A percentile compares a stretch with the other conserved stretches of the same genome.
These are phyloP conservation scores for Cryptococcus deneoformans DNA, from an alignment of 1,284 basidiomycete genomes.

Conservation along the genomic window DNA sequence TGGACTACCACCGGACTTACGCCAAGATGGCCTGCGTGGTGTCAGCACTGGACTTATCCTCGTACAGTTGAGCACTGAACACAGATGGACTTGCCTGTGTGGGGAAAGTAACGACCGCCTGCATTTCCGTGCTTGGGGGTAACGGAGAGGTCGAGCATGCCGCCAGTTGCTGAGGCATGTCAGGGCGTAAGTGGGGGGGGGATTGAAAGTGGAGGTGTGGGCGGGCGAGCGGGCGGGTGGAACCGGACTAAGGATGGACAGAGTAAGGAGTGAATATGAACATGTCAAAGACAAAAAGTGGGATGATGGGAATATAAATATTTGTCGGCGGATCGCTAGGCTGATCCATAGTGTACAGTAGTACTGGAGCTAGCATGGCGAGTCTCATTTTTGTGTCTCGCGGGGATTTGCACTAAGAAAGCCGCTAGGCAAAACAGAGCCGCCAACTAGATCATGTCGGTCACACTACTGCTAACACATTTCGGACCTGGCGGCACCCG, in stretches of 20 bases:
- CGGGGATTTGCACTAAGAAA: too few species aligned
- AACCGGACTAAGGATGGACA: not conserved
- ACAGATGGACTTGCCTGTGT: conserved; percentile 22
- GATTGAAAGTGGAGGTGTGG: not conserved
- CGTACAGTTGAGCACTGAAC: not conserved
- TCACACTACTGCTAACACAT: too few species aligned
- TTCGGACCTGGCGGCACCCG: too few species aligned
- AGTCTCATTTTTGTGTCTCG: too few species aligned
- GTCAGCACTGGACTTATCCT: conserved; percentile 9
- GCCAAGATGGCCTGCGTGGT: conserved; percentile 36
- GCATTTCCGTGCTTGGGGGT: conserved; percentile 24
- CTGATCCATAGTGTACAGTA: too few species aligned
- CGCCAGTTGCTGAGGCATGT: not conserved
- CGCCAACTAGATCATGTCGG: too few species aligned
- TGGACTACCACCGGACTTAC: conserved; percentile 32
- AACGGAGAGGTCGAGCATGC: conserved; percentile 33
- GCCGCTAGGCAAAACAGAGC: too few species aligned
- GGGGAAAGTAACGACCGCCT: conserved; percentile 25
- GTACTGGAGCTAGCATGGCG: too few species aligned
- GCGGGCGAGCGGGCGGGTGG: not conserved
- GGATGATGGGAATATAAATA: too few species aligned
- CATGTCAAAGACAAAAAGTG: too few species aligned
- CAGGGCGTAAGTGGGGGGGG: conserved; percentile 3
- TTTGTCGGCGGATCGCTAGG: too few species aligned
- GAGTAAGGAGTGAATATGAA: not conserved